Evolutionary conservation across 1,284 basidiomycete genomes (phyloP).

Genomic region (Leccinum pachyderme): DNA sequence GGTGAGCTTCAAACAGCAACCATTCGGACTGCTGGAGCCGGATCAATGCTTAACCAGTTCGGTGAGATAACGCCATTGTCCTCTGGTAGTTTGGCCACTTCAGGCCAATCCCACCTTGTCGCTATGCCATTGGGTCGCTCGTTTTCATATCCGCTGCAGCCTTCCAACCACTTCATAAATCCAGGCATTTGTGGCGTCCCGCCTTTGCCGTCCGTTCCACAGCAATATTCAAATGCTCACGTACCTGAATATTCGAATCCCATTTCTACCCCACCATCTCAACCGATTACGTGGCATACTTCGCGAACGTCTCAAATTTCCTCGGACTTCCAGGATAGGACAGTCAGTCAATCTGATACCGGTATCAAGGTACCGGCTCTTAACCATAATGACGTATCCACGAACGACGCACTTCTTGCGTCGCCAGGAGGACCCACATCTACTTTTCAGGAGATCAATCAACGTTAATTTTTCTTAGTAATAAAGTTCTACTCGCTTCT

Average conservation of each 20-base stretch:
- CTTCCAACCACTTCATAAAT: slow-evolving; percentile 1
- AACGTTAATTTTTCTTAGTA: slow-evolving; percentile 59
- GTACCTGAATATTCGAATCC: slow-evolving; percentile 1
- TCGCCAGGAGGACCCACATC: slow-evolving; percentile 1
- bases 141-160: neutral
- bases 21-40: neutral
- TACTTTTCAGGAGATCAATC: slow-evolving; percentile 4
- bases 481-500: slow-evolving; percentile 39
- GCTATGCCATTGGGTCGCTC: neutral
- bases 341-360: slow-evolving; percentile 2
- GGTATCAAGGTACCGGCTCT: slow-evolving; percentile 9
- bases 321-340: slow-evolving; percentile 6
- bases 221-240: neutral
- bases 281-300: neutral
- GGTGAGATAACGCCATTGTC: neutral
- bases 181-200: neutral
- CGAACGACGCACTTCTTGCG: slow-evolving; percentile 5
- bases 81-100: neutral
- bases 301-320: slow-evolving; percentile 1
- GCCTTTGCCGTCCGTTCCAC: neutral
- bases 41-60: neutral
- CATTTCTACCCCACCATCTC: neutral
- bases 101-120: neutral
- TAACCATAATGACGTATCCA: slow-evolving; percentile 11
- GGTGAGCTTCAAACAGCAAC: neutral